A percentile compares a stretch with the other conserved stretches of the same genome.
Conservation (phyloP, 176 grass and related monocot genomes). For the Canna indica region DNA sequence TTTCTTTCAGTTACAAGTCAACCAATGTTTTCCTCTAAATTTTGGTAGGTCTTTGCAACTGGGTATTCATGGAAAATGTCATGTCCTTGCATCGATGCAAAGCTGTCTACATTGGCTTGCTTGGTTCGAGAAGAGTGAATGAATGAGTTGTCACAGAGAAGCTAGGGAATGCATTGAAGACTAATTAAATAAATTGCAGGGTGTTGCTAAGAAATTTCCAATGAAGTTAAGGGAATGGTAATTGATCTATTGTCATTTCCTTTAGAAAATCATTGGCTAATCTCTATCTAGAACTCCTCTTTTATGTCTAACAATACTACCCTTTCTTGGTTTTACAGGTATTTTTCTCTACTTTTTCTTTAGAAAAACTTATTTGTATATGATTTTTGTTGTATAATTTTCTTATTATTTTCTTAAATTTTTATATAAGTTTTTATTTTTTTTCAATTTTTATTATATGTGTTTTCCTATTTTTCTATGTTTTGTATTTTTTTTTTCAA, state of each 20-base stretch:
- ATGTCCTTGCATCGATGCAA: constrained; percentile 64
- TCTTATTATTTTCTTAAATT: no score
- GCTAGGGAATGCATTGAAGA: constrained; percentile 31
- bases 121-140: constrained; percentile 39
- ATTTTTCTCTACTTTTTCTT: no score
- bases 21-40: background rate
- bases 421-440: no score
- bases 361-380: no score
- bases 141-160: constrained; percentile 75
- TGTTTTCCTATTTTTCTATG: no score
- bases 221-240: constrained; percentile 54
- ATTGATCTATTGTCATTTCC: background rate
- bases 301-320: background rate
- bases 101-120: constrained; percentile 34
- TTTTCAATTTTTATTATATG: no score
- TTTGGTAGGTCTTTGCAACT: constrained; percentile 43
- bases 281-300: background rate
- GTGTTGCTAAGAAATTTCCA: constrained; percentile 30
- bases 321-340: constrained; percentile 24
- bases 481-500: no score
- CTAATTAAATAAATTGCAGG: constrained; percentile 24
- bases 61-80: constrained; percentile 71
- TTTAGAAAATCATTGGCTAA: background rate
- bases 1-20: background rate
- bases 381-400: no score